Conservation (phyloP, 1,284 basidiomycete genomes). For the Sanghuangporus weigelae region DNA sequence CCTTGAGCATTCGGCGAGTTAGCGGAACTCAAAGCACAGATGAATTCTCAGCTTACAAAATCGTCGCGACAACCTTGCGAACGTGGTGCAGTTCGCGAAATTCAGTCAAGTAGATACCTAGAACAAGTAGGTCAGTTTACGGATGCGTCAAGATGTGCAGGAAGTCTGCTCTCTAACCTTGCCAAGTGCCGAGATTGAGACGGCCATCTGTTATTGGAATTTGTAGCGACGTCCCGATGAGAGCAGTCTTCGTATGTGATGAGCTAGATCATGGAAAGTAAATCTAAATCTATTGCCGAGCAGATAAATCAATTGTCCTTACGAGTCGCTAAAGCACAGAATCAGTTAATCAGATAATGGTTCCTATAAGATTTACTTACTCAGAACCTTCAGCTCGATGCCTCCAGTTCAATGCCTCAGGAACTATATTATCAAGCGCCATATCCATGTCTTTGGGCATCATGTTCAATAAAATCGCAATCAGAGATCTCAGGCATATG, state of each 20-base stretch:
- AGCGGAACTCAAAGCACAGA: not conserved
- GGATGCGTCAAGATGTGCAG: not conserved
- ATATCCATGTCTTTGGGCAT: constrained; percentile 69
- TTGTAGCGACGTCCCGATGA: constrained; percentile 78
- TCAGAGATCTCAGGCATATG: constrained; percentile 20
- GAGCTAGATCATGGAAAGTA: constrained; percentile 42
- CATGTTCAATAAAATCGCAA: constrained; percentile 1
- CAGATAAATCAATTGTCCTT: constrained; percentile 26
- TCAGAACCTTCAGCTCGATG: constrained; percentile 91
- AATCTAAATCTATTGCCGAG: not conserved
- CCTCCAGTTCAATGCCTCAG: constrained; percentile 80
- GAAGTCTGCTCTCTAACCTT: constrained; percentile 43
- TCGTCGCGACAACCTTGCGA: constrained; percentile 75
- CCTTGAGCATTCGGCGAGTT: not conserved
- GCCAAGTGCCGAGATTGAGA: constrained; percentile 88
- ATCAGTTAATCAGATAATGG: not conserved
- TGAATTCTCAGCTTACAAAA: constrained; percentile 47
- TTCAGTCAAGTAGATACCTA: constrained; percentile 80
- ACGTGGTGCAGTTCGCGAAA: constrained; percentile 66
- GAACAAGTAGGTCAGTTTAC: not conserved
- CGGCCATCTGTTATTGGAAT: constrained; percentile 82
- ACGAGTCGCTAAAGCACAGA: constrained; percentile 60
- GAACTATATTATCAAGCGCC: constrained; percentile 84
- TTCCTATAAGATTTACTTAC: constrained; percentile 39
- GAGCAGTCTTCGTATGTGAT: constrained; percentile 86